Evolutionary conservation across 495 filamentous ascomycete genomes (phyloP).

Genomic region (Patellaria atrata): DNA sequence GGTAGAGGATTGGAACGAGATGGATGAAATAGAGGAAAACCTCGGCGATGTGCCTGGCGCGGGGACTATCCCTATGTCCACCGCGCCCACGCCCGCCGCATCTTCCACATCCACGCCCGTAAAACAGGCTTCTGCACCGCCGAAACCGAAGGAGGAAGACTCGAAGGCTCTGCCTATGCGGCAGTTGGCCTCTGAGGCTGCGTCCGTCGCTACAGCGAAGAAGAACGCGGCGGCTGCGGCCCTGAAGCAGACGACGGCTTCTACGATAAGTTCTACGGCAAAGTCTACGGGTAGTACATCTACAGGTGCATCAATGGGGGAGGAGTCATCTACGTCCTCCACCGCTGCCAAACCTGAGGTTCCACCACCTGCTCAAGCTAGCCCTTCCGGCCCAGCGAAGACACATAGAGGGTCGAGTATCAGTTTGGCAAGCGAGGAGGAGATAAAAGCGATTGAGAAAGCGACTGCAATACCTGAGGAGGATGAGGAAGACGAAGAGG

Average conservation of each 20-base stretch:
- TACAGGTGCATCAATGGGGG: too few species aligned
- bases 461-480: conserved; percentile 4
- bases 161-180: conserved; percentile 12
- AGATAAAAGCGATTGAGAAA: conserved; percentile 19
- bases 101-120: neutral
- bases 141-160: conserved; percentile 8
- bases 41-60: conserved; percentile 35
- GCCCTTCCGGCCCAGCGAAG: neutral
- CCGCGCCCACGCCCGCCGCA: conserved; percentile 2
- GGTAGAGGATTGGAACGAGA: conserved; percentile 98
- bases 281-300: too few species aligned
- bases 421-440: conserved; percentile 12
- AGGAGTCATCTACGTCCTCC: conserved; percentile 4
- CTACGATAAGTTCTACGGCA: too few species aligned
- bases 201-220: conserved; percentile 14
- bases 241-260: neutral
- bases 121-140: conserved; percentile 3
- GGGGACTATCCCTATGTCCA: conserved; percentile 9
- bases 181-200: conserved; percentile 16
- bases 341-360: neutral
- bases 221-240: conserved; percentile 7
- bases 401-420: conserved; percentile 16
- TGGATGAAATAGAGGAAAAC: conserved; percentile 81
- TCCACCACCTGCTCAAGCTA: neutral
- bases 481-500: conserved; percentile 2